phyloP scores from a whole-genome alignment of 371 early-diverging fungal species.

The Sporodiniella umbellata region DNA sequence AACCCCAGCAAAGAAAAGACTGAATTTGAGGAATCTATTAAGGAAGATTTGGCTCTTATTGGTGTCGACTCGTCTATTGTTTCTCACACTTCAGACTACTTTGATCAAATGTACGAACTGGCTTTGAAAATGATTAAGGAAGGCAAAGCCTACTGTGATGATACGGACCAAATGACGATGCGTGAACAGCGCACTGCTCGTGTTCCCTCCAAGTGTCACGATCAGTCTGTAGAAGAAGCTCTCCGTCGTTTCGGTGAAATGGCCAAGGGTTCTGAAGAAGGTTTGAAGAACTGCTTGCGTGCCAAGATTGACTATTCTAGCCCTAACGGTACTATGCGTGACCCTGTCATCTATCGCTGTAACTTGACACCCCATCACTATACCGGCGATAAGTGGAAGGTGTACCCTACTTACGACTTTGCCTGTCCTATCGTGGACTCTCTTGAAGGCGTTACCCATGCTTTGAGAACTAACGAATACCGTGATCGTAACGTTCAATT shows the following conservation, averaged over 20 bases:
- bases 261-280: slow-evolving; percentile 84
- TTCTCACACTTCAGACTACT: slow-evolving; percentile 96
- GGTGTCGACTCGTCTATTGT: slow-evolving; percentile 83
- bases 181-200: slow-evolving; percentile 90
- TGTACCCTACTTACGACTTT: slow-evolving; percentile 99
- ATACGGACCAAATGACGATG: slow-evolving; percentile 93
- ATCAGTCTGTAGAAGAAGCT: slow-evolving; percentile 88
- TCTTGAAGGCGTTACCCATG: slow-evolving; percentile 98
- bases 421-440: slow-evolving; percentile 99
- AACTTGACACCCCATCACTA: slow-evolving; percentile 93
- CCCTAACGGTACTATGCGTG: slow-evolving; percentile 97
- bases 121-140: slow-evolving; percentile 89
- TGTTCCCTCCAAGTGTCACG: slow-evolving; percentile 86
- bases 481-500: slow-evolving; percentile 99
- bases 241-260: slow-evolving; percentile 93
- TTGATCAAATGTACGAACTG: slow-evolving; percentile 84
- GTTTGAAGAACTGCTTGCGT: slow-evolving; percentile 89
- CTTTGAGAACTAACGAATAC: slow-evolving; percentile 99
- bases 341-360: slow-evolving; percentile 99
- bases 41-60: slow-evolving; percentile 86
- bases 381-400: slow-evolving; percentile 90
- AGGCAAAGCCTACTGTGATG: slow-evolving; percentile 97
- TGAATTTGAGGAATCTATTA: slow-evolving; percentile 94
- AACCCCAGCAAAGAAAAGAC: slow-evolving; percentile 98
- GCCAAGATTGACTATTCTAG: slow-evolving; percentile 97